A percentile compares a stretch with the other conserved stretches of the same genome.
phyloP scores from a whole-genome alignment of 176 grass and related monocot genomes.

The Saccharum spontaneum region DNA sequence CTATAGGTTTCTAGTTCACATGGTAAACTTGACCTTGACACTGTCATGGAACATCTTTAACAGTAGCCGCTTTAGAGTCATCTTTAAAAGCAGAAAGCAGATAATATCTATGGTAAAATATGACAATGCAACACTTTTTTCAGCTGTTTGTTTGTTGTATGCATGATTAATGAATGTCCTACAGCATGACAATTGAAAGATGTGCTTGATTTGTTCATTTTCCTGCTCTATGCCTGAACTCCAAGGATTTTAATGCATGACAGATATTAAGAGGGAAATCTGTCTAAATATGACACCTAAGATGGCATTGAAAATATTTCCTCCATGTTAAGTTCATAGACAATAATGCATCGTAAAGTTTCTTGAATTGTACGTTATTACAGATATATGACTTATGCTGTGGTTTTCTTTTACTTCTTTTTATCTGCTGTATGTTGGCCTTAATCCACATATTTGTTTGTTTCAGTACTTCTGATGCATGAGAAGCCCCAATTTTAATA shows the following conservation, averaged over 20 bases:
- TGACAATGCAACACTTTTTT: neutral
- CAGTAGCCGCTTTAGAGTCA: neutral
- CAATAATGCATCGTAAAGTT: neutral
- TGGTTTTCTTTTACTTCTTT: neutral
- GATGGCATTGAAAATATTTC: neutral
- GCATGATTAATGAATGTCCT: slow-evolving; percentile 3
- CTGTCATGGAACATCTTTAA: neutral
- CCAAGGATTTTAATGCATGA: neutral
- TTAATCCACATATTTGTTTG: neutral
- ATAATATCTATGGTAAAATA: neutral
- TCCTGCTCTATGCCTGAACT: neutral
- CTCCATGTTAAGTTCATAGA: slow-evolving; percentile 6
- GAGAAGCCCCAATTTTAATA: neutral
- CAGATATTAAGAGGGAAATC: neutral
- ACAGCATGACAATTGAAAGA: neutral
- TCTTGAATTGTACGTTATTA: neutral
- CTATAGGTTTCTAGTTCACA: neutral
- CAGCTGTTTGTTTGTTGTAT: neutral
- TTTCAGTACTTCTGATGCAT: neutral
- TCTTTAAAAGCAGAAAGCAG: neutral
- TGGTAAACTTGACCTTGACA: neutral
- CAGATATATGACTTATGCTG: neutral
- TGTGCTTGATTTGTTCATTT: slow-evolving; percentile 4
- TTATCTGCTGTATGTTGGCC: neutral
- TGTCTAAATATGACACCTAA: neutral